Percentiles rank a stretch among this genome's conserved stretches.
These are phyloP conservation scores for Cokeromyces recurvatus DNA, from an alignment of 371 early-diverging fungal genomes.

Conservation along the genomic window DNA sequence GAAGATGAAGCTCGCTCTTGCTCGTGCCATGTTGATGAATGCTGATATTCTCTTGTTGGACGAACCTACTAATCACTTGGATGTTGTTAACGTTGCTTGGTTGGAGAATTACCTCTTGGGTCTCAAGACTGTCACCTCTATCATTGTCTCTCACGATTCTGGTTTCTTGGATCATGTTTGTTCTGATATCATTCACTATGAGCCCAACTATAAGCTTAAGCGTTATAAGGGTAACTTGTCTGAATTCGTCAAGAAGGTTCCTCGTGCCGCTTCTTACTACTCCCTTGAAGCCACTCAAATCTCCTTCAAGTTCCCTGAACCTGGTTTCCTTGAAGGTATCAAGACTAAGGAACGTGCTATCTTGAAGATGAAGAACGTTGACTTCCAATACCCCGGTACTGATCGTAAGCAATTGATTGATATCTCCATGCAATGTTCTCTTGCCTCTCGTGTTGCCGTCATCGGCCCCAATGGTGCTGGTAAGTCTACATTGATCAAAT, in stretches of 20 bases:
- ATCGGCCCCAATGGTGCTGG: slow-evolving; percentile 78
- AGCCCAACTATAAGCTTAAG: slow-evolving; percentile 68
- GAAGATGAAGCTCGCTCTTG: slow-evolving; percentile 88
- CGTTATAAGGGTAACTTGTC: slow-evolving; percentile 81
- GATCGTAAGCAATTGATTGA: slow-evolving; percentile 46
- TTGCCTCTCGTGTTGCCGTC: slow-evolving; percentile 67
- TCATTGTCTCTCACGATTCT: slow-evolving; percentile 90
- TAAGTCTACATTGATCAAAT: slow-evolving; percentile 81
- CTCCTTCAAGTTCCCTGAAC: slow-evolving; percentile 65
- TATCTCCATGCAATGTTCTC: slow-evolving; percentile 60
- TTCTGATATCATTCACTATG: slow-evolving; percentile 80
- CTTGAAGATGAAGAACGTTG: slow-evolving; percentile 59
- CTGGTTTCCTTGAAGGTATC: slow-evolving; percentile 70
- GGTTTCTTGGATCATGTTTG: slow-evolving; percentile 84
- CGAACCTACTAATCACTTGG: slow-evolving; percentile 93
- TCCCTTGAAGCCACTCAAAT: slow-evolving; percentile 55
- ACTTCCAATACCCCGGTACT: slow-evolving; percentile 66
- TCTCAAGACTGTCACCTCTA: slow-evolving; percentile 67
- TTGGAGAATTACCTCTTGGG: slow-evolving; percentile 74
- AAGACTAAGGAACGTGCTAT: slow-evolving; percentile 71
- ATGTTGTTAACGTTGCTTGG: slow-evolving; percentile 79
- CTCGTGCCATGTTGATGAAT: slow-evolving; percentile 79
- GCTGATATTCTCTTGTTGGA: slow-evolving; percentile 86
- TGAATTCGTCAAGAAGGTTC: slow-evolving; percentile 75
- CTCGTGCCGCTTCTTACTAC: slow-evolving; percentile 76